Conservation (phyloP, 2,329 filamentous ascomycete species). For the Emergomyces africanus region DNA sequence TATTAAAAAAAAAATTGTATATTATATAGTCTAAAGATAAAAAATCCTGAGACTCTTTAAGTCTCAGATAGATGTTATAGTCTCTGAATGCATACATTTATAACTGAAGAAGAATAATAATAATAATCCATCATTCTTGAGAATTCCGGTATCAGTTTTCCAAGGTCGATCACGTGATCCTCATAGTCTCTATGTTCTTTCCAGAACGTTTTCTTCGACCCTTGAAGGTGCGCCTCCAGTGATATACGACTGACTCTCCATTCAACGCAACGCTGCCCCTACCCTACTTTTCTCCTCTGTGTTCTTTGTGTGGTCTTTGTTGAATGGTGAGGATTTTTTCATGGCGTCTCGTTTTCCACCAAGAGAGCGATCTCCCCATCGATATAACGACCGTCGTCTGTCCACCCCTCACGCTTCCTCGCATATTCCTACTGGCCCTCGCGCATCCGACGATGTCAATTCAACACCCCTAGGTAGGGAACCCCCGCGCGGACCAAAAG, state of each 20-base stretch:
- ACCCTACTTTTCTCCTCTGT: not conserved
- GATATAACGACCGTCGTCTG: slow-evolving; percentile 59
- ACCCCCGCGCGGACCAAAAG: slow-evolving; percentile 70
- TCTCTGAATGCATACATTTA: no score
- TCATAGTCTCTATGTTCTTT: not conserved
- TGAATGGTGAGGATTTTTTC: slow-evolving; percentile 13
- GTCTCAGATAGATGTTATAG: no score
- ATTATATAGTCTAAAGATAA: no score
- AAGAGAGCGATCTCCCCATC: slow-evolving; percentile 58
- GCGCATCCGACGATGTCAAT: slow-evolving; percentile 45
- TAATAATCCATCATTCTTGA: no score
- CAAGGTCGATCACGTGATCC: not conserved
- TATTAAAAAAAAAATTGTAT: no score
- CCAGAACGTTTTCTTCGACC: not conserved
- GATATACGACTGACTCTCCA: not conserved
- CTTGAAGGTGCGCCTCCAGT: not conserved
- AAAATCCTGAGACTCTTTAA: no score
- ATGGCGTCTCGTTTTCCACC: slow-evolving; percentile 50
- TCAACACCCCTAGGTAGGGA: slow-evolving; percentile 50
- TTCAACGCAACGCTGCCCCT: not conserved
- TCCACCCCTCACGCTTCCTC: slow-evolving; percentile 47
- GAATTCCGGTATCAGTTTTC: no score
- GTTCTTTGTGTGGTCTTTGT: not conserved
- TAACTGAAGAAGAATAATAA: no score
- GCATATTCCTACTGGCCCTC: slow-evolving; percentile 39